Evolutionary conservation across 352 stramenopile genomes (phyloP), one percentile per base, ranked within the genome.

Genomic region (Thalassiosira ordinaria): DNA sequence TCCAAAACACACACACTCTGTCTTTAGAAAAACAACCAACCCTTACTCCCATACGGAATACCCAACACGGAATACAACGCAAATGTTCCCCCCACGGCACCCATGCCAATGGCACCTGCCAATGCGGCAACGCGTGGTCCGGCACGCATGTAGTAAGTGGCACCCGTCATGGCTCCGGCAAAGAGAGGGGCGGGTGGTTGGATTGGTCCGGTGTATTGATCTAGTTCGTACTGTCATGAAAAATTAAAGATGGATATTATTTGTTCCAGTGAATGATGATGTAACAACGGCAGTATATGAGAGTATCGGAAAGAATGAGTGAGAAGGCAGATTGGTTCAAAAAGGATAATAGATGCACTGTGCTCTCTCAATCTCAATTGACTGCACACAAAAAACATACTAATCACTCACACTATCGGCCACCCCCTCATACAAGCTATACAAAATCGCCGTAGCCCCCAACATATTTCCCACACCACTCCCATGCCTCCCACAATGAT

Each of bases 11-110:
- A n/a, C n/a, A n/a, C n/a, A n/a, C n/a, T n/a, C n/a, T n/a, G n/a
- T n/a, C n/a, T n/a, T n/a, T 87, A 92, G 55, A 93, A 85, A 53
- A 87, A 93, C 49, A 93, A 73, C 68, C 78, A 91, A n/a, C 86
- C 86, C 63, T 75, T 71, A 60, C 77, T 88, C 26, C 88, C 88
- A 79, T 89, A 91, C 13, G 86, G 84, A 55, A 89, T 82, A 3
- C 82, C 84, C 41, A 89, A 53, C 0, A 91, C 18, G 2, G 78
- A 77, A 71, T 92, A 93, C 16, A 77, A 27, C 24, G 70, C 82
- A 82, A 92, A 93, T 0, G 87, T 93, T n/a, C 72, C 84, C 24
- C 77, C 87, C 11, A 94, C 89, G 31, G 76, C 77, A 68, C 83
- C 83, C 18, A 90, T 63, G 39, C 87, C 87, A 35, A 94, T 84